Evolutionary conservation across 441 rosid genomes (phyloP), one percentile per base, ranked within the genome.

Genomic region (Hura crepitans): DNA sequence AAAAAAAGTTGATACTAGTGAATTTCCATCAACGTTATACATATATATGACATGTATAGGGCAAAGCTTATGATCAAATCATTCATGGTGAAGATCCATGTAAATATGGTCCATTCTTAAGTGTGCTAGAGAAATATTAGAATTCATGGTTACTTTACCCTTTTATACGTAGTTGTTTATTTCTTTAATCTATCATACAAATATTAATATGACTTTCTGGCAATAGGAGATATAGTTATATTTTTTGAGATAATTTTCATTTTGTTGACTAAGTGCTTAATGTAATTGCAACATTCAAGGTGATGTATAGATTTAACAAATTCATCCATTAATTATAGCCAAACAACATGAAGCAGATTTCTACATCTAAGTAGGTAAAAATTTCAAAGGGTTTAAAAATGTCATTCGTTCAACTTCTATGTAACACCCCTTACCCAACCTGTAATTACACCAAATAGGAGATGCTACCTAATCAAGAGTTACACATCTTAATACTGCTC

Each of bases 361-460:
- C 91, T 75, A 97, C 93, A 69, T 84, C 96, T 72, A 89, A 82
- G 92, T 97, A 91, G 91, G 98, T 93, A 71, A 81, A 35, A 43
- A 10, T 58, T 69, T 35, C 7, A n/a, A n/a, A n/a, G 39, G 39
- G 39, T 35, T 35, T 35, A 35, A 35, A 35, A 35, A 35, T 5
- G 39, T 35, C 6, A 4, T 35, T 35, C 4, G 39, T 35, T 35
- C 39, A 35, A 35, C n/a, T n/a, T n/a, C n/a, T n/a, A n/a, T n/a
- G n/a, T n/a, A n/a, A n/a, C n/a, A n/a, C n/a, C n/a, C n/a, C n/a
- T n/a, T n/a, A n/a, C n/a, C n/a, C n/a, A n/a, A n/a, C n/a, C n/a
- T n/a, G n/a, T n/a, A n/a, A n/a, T n/a, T n/a, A n/a, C n/a, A n/a
- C n/a, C n/a, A n/a, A n/a, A n/a, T n/a, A n/a, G n/a, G n/a, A n/a